Percentiles rank a stretch among this genome's conserved stretches.
Evolutionary conservation across 2,329 filamentous ascomycete genomes (phyloP).

Genomic region (Alternaria triticimaculans): DNA sequence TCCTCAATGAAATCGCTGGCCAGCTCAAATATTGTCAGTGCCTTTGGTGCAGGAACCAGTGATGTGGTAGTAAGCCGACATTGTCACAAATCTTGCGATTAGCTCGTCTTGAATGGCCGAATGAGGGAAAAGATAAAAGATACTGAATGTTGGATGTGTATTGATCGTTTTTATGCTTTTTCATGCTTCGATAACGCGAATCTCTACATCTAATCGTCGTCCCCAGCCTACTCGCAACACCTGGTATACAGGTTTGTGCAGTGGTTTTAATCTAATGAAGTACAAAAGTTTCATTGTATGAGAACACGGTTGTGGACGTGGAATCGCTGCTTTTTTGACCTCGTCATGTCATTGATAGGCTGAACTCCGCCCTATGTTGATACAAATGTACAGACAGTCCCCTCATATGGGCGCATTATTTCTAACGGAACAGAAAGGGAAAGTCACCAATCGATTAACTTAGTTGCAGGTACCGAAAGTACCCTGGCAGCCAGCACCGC

Average conservation of each 20-base stretch:
- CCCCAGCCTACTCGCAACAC: neutral
- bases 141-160: neutral
- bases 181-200: neutral
- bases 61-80: neutral
- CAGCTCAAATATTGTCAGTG: neutral
- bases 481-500: constrained; percentile 40
- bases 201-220: neutral
- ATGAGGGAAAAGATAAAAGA: neutral
- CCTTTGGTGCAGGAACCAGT: neutral
- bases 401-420: neutral
- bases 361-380: neutral
- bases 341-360: neutral
- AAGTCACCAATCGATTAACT: constrained; percentile 1
- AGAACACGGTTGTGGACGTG: neutral
- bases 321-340: neutral
- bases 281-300: neutral
- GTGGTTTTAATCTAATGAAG: neutral
- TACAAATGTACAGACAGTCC: neutral
- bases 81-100: neutral
- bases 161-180: neutral
- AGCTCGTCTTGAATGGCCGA: neutral
- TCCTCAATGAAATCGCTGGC: constrained; percentile 7
- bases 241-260: neutral
- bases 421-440: neutral
- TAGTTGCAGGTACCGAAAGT: constrained; percentile 41